phyloP scores from a whole-genome alignment of 768 basidiomycete genomes.

The Psilocybe subaeruginosa region DNA sequence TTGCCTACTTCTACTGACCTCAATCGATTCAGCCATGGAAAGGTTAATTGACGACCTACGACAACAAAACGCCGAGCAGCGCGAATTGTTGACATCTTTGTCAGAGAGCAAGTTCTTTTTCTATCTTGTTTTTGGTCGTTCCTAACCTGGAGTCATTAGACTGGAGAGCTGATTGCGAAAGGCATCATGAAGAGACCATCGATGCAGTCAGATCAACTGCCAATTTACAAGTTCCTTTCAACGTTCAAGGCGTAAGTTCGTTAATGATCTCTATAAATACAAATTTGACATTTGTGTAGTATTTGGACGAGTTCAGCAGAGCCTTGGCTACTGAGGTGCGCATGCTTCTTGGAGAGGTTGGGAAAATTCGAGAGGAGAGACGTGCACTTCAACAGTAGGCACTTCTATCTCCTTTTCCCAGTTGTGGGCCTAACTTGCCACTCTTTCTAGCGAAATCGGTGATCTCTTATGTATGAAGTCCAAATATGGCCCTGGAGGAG shows the following conservation, averaged over 20 bases:
- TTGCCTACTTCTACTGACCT: conserved; percentile 15
- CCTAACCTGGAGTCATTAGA: conserved; percentile 38
- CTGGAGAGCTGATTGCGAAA: conserved; percentile 67
- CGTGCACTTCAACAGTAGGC: conserved; percentile 80
- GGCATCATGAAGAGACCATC: conserved; percentile 70
- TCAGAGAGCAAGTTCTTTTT: conserved; percentile 53
- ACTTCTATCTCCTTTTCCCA: background rate
- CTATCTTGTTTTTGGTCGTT: background rate
- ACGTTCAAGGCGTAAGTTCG: conserved; percentile 73
- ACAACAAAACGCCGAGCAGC: conserved; percentile 62
- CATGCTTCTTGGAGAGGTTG: conserved; percentile 82
- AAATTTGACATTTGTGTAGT: conserved; percentile 42
- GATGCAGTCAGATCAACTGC: conserved; percentile 72
- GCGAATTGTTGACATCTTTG: conserved; percentile 54
- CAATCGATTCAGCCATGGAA: conserved; percentile 51
- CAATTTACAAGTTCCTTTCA: conserved; percentile 78
- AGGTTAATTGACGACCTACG: conserved; percentile 61
- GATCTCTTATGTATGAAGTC: conserved; percentile 69
- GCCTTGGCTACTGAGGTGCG: conserved; percentile 83
- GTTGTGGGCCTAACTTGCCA: background rate
- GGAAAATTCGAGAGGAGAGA: conserved; percentile 79
- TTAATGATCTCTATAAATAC: background rate
- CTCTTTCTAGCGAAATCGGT: conserved; percentile 66
- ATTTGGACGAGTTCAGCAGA: conserved; percentile 87
- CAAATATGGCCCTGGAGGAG: conserved; percentile 83